Evolutionary conservation across 73 alveolate species (phyloP).

Genomic region (Paramecium tetraurelia): DNA sequence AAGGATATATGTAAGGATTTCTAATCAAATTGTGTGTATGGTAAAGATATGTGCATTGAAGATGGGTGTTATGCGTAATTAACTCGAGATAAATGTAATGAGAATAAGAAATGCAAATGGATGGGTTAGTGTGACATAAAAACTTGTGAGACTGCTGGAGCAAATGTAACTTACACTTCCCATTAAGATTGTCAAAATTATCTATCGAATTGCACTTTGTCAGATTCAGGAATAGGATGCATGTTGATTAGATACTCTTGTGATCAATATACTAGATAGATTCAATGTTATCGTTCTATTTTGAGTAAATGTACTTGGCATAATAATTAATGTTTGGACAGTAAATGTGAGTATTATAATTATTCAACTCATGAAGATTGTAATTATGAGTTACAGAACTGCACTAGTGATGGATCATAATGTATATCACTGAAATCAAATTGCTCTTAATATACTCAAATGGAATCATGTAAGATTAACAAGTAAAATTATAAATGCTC

Average conservation of each 20-base stretch:
- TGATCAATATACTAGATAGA: not conserved
- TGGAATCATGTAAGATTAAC: not conserved
- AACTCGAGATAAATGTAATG: not conserved
- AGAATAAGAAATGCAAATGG: not conserved
- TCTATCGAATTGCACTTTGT: not conserved
- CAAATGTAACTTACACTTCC: not conserved
- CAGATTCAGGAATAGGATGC: slow-evolving; percentile 9
- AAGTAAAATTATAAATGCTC: not conserved
- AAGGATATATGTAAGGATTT: not conserved
- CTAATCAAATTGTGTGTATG: not conserved
- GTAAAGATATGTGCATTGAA: not conserved
- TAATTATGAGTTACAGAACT: not conserved
- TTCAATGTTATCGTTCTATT: not conserved
- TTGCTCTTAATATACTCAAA: not conserved
- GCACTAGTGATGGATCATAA: not conserved
- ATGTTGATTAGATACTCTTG: not conserved
- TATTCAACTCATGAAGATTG: not conserved
- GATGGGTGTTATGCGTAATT: not conserved
- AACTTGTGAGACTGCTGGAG: not conserved
- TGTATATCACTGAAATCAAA: not conserved
- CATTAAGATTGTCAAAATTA: not conserved
- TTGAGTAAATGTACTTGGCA: not conserved
- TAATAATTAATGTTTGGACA: not conserved
- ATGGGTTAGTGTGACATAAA: not conserved
- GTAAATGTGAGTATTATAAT: not conserved